Percentiles rank a stretch among this genome's conserved stretches.
Evolutionary conservation across 2,329 filamentous ascomycete genomes (phyloP).

Genomic region (Ciborinia camelliae): DNA sequence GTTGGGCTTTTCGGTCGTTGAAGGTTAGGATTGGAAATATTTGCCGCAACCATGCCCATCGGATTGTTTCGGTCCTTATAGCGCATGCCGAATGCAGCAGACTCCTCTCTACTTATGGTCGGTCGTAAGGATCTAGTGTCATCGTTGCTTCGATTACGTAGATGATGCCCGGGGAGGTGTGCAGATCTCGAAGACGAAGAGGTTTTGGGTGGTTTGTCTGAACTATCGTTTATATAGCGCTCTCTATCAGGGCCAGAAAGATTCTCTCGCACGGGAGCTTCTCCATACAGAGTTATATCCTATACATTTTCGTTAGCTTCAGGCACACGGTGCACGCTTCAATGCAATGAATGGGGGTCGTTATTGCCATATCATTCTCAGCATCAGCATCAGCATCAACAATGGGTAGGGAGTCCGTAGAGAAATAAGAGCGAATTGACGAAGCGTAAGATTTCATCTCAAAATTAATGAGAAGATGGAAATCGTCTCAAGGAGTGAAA

Average conservation of each 20-base stretch:
- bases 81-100: constrained; percentile 49
- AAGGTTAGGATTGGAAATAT: constrained; percentile 36
- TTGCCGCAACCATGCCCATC: constrained; percentile 32
- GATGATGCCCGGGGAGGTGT: constrained; percentile 63
- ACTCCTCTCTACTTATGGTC: constrained; percentile 73
- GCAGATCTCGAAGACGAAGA: constrained; percentile 58
- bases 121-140: constrained; percentile 65
- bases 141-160: constrained; percentile 69
- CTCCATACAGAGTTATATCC: constrained; percentile 74
- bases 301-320: constrained; percentile 36
- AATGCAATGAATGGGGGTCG: constrained; percentile 19
- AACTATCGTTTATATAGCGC: constrained; percentile 52
- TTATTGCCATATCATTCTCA: constrained; percentile 20
- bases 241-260: constrained; percentile 68
- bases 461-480: not conserved
- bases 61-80: constrained; percentile 48
- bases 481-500: constrained; percentile 6
- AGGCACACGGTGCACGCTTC: not conserved
- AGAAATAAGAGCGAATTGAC: constrained; percentile 18
- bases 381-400: too few species aligned
- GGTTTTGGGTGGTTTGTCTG: constrained; percentile 54
- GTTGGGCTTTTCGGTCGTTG: constrained; percentile 77
- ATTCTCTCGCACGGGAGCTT: constrained; percentile 70
- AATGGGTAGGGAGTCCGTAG: constrained; percentile 8
- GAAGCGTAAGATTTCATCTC: constrained; percentile 20